Evolutionary conservation across 257 asterid genomes (phyloP), one percentile per base, ranked within the genome.

Genomic region (Nicotiana tomentosiformis): DNA sequence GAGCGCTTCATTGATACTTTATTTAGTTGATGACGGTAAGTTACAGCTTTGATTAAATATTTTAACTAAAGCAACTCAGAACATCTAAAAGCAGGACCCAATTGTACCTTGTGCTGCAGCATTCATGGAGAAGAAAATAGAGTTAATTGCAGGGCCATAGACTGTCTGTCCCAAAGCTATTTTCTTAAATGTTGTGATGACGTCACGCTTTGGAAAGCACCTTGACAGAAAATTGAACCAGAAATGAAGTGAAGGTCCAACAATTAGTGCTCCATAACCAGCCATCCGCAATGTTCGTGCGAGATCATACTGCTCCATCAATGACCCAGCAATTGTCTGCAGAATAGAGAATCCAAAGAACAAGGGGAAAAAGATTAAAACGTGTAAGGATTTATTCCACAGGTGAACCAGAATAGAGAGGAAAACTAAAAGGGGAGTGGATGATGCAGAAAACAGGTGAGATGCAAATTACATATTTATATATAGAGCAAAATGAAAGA

Each of bases 121-220:
- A 83, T 96, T 94, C 10, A 83, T 87, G 14, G 99, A 93, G 92
- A 94, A 92, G 93, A 96, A 96, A 3, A 89, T 66, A 49, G 58
- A 88, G 77, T 93, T 96, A 94, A 96, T 88, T 20, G 87, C 84
- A 69, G 98, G 98, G 12, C 98, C 99, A 84, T 82, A 96, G 15
- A 88, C 4, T 7, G 90, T 78, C 88, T 96, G 99, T 77, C 98
- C 99, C 90, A 93, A n/a, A 6, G 83, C 89, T 61, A 94, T 94
- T 84, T 96, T 96, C 90, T 91, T 92, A 29, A 93, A 78, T 1
- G 99, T 96, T 61, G 98, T 87, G 11, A 66, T 14, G 66, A 94
- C 46, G 87, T 96, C 99, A 5, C 94, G 92, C 55, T 85, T 89
- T 0, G 99, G 99, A 23, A 91, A 83, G 81, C 82, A 61, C 60